phyloP scores from a whole-genome alignment of 345 rosid species.

The Conringia planisiliqua region DNA sequence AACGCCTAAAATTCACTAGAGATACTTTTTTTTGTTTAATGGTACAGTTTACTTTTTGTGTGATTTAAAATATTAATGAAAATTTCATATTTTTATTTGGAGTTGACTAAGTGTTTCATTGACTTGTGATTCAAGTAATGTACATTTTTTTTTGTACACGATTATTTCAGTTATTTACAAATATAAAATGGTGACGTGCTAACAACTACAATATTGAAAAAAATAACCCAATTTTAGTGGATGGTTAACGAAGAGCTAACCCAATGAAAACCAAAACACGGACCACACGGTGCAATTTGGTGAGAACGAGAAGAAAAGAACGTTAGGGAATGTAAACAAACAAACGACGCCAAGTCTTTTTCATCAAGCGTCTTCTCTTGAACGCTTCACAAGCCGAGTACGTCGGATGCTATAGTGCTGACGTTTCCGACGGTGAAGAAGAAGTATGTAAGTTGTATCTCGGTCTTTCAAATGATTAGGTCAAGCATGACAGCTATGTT shows the following conservation, averaged over 20 bases:
- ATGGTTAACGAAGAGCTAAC: background rate
- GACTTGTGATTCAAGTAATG: constrained; percentile 15
- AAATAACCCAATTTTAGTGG: background rate
- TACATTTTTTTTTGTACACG: background rate
- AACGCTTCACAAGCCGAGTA: too few relatives aligned
- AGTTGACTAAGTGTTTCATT: background rate
- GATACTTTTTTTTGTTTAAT: background rate
- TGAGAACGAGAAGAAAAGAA: background rate
- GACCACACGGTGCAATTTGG: background rate
- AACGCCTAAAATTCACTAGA: background rate
- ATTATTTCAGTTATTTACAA: background rate
- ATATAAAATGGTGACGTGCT: background rate
- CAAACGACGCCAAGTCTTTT: too few relatives aligned
- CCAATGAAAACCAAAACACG: background rate
- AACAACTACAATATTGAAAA: background rate
- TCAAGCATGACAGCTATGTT: too few relatives aligned
- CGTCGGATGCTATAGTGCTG: too few relatives aligned
- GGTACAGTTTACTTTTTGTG: background rate
- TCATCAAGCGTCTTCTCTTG: too few relatives aligned
- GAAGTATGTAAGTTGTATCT: too few relatives aligned
- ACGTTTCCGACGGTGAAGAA: too few relatives aligned
- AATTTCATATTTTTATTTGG: background rate
- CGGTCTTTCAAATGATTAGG: too few relatives aligned
- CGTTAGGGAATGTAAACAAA: background rate
- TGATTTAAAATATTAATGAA: background rate